These are phyloP conservation scores for Aspergillus fumigatus DNA, from an alignment of 2,329 filamentous ascomycete genomes.

Conservation along the genomic window DNA sequence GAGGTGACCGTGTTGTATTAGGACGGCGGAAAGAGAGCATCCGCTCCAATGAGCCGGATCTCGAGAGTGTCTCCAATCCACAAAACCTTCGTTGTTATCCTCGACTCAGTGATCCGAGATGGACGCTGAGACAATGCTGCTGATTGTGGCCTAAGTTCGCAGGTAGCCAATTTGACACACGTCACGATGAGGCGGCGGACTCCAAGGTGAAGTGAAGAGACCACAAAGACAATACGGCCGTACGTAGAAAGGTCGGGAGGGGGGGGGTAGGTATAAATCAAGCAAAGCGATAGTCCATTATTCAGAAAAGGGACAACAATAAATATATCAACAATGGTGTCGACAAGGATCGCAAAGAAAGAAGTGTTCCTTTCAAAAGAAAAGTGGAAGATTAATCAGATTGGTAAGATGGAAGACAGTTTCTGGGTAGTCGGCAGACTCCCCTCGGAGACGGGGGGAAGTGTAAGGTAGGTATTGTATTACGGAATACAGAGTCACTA, in stretches of 20 bases:
- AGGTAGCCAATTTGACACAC: background rate
- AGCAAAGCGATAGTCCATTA: background rate
- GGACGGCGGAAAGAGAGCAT: conserved; percentile 20
- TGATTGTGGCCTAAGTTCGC: background rate
- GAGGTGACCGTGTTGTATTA: conserved; percentile 9
- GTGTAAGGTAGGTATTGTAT: background rate
- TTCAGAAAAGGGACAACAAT: background rate
- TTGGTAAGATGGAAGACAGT: background rate
- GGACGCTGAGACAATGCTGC: conserved; percentile 2
- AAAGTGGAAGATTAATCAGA: background rate
- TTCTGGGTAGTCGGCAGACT: background rate
- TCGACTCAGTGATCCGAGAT: background rate
- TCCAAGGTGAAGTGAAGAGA: background rate
- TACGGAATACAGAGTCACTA: background rate
- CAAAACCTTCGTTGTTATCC: conserved; percentile 5
- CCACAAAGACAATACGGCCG: background rate
- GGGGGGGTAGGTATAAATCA: background rate
- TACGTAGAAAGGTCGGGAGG: background rate
- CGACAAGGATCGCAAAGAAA: background rate
- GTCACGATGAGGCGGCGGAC: conserved; percentile 1
- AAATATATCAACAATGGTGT: background rate
- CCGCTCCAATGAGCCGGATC: conserved; percentile 23
- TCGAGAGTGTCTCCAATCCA: conserved; percentile 21
- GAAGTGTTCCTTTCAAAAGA: background rate
- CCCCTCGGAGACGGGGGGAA: background rate